Base-by-base conservation (phyloP, 2,329 filamentous ascomycete genomes). In the Cercospora brassicicola region DNA sequence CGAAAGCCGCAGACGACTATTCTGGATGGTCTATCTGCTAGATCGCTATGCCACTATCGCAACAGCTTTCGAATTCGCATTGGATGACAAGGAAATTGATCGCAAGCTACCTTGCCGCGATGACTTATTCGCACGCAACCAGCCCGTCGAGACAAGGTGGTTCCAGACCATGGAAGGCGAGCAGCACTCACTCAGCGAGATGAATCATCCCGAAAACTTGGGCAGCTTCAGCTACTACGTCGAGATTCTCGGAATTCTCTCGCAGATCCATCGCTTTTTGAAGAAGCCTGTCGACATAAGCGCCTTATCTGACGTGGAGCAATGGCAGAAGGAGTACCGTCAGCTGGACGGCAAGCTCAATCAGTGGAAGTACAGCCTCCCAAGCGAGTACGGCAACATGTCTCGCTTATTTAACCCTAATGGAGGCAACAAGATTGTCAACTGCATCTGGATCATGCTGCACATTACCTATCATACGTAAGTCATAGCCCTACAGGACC, bases 1-100 rank as follows among this genome's bases (percentile, higher is more conserved):
- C 69, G 94, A 97, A 78, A 91, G 91, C 51, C 85, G 93, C 30
- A 86, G 94, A 30, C 85, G 94, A 28, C 83, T 97, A 0, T 96
- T 97, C 79, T 97, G 94, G 94, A 94, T 96, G 89, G 89, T 96
- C 10, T 97, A 96, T 76, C 82, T 97, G 11, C 84, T 97, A 5
- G 94, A 97, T 77, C 87, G 94, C 60, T 97, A 96, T 76, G 93
- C 93, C 0, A 97, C 93, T 0, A 90, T 97, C 65, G 90, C 93
- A 0, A 97, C 94, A 0, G 93, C 94, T 0, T 97, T 97, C 73
- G 93, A 97, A 73, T 96, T 97, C 77, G 92, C 92, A 0, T 82
- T 97, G 18, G 90, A 94, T 72, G 93, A 97, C 75, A 92, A 90
- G 76, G 93, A 97, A 75, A 94, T 97, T 55, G 93, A 97, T 76